These are phyloP conservation scores for Alternaria viburni DNA, from an alignment of 2,329 filamentous ascomycete genomes.

Conservation along the genomic window DNA sequence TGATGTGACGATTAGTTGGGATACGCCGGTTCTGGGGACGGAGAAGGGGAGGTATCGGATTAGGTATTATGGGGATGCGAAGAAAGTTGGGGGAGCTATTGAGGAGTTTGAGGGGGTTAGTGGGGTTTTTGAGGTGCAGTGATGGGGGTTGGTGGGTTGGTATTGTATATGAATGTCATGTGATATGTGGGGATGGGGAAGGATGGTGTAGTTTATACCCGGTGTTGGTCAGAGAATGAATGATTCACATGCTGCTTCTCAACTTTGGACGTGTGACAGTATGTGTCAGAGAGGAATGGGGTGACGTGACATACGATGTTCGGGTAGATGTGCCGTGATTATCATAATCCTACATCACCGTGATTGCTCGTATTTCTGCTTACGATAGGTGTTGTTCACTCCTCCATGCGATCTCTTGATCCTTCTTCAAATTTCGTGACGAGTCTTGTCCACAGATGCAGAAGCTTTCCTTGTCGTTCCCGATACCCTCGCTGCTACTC, in stretches of 20 bases:
- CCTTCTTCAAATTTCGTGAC: neutral
- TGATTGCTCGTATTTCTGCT: neutral
- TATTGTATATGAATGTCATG: neutral
- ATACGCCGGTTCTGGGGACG: constrained; percentile 61
- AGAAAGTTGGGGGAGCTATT: constrained; percentile 67
- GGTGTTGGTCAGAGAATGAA: neutral
- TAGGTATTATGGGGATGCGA: constrained; percentile 84
- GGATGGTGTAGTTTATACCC: neutral
- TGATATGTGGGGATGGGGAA: neutral
- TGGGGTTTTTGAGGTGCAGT: neutral
- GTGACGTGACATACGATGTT: neutral
- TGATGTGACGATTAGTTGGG: constrained; percentile 81
- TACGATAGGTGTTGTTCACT: too few relatives aligned
- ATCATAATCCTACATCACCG: neutral
- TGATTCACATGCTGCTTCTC: too few relatives aligned
- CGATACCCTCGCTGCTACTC: neutral
- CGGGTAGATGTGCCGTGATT: neutral
- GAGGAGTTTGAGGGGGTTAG: constrained; percentile 59
- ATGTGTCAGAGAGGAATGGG: neutral
- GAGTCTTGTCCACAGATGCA: too few relatives aligned
- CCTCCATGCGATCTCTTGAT: too few relatives aligned
- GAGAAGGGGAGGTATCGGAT: constrained; percentile 74
- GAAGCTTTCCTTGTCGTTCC: neutral
- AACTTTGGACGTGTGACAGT: neutral
- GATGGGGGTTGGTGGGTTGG: neutral